Percentiles rank a stretch among this genome's conserved stretches.
Conservation (phyloP, 805 yeast genomes). For the Lipomyces chichibuensis region DNA sequence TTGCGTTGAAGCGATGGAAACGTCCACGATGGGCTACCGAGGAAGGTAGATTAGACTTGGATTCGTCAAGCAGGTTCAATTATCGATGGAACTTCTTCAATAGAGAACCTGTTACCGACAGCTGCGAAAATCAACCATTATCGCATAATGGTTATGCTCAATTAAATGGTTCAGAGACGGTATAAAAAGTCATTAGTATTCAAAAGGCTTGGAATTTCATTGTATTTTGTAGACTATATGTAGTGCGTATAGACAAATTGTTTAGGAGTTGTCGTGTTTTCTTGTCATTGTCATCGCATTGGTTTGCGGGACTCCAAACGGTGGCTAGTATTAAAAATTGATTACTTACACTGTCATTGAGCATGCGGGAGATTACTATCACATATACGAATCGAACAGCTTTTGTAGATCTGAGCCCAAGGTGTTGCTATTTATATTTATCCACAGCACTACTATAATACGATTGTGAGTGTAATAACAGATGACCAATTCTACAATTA, state of each 20-base stretch:
- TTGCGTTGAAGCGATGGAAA: constrained; percentile 64
- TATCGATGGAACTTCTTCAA: background rate
- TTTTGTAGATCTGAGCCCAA: too few species aligned
- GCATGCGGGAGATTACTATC: too few species aligned
- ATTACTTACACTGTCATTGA: background rate
- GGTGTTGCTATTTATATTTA: background rate
- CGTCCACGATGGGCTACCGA: constrained; percentile 36
- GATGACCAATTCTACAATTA: background rate
- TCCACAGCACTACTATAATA: background rate
- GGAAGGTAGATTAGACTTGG: constrained; percentile 22
- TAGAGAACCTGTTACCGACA: background rate
- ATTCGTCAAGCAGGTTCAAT: constrained; percentile 9
- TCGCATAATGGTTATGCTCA: background rate
- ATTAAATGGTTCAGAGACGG: background rate
- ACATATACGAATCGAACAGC: background rate
- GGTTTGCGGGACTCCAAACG: background rate
- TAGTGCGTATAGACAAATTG: background rate
- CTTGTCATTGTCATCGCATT: too few species aligned
- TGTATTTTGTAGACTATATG: background rate
- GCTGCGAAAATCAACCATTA: background rate
- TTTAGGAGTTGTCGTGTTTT: background rate
- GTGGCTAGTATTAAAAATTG: background rate
- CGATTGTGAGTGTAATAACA: background rate
- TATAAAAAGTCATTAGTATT: background rate
- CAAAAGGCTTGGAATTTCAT: background rate